These are phyloP conservation scores for Castanea sativa DNA, from an alignment of 306 rosid genomes.

Conservation along the genomic window DNA sequence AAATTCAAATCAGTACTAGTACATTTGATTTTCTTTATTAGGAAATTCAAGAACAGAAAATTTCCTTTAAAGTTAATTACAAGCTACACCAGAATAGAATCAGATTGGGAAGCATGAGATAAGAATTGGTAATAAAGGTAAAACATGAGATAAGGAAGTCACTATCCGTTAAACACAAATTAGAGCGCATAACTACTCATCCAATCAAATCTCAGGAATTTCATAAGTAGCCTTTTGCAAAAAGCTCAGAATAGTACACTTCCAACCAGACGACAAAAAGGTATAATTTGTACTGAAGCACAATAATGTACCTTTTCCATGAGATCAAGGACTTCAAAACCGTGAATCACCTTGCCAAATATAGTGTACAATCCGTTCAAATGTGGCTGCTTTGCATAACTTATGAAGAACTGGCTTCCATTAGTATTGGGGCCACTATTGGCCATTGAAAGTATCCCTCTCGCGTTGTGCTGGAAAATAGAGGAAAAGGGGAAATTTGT, in stretches of 20 bases:
- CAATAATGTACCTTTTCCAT: constrained; percentile 82
- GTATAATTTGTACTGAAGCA: neutral
- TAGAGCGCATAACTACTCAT: neutral
- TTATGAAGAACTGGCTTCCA: constrained; percentile 85
- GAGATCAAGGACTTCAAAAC: constrained; percentile 94
- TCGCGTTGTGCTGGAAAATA: constrained; percentile 81
- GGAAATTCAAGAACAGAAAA: neutral
- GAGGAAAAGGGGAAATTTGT: constrained; percentile 1
- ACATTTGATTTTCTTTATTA: neutral
- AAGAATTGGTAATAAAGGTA: neutral
- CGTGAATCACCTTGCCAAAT: constrained; percentile 92
- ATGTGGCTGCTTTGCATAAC: constrained; percentile 89
- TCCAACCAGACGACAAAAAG: neutral
- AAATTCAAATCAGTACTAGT: neutral
- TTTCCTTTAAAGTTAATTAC: neutral
- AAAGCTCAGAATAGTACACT: constrained; percentile 1
- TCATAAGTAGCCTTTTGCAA: neutral
- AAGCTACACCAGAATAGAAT: neutral
- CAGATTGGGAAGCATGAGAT: neutral
- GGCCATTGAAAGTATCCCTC: constrained; percentile 89
- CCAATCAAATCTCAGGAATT: neutral
- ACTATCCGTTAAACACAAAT: neutral
- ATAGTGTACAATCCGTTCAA: constrained; percentile 79
- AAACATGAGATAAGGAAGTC: neutral
- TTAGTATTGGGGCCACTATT: constrained; percentile 97